Evolutionary conservation across 164 flowering plant genomes (phyloP), one percentile per base, ranked within the genome.

Genomic region (Chloranthus sessilifolius): DNA sequence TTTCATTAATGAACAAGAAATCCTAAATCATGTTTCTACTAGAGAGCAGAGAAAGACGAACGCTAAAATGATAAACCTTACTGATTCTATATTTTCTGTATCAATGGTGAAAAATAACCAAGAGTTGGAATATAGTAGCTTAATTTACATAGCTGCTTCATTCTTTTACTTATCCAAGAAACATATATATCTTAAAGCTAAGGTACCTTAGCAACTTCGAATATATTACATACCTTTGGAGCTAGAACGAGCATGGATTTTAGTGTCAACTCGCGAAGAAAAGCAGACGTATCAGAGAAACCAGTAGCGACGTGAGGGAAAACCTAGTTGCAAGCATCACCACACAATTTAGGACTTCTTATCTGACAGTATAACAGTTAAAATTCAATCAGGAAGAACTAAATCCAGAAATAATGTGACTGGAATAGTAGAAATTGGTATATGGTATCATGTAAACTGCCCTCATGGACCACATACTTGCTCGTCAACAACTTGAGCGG

Each of bases 221-320:
- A 45, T 23, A 20, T 5, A 17, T 21, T 21, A 36, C 62, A 57
- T 70, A 94, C 99, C 95, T 94, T 94, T 8, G 99, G 97, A 43
- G 97, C 97, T 61, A 94, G 70, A 46, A 89, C 71, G 53, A 94
- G 97, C 90, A 94, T 85, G 17, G 99, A 87, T 56, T 89, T 94
- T 2, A 94, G 92, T 28, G 99, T 94, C 73, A 94, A 66, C 59
- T 94, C 97, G 38, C 99, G 80, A 30, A 94, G 88, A 67, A 83
- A 81, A 52, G 96, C 92, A 39, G 96, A 86, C 48, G 96, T 75
- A 62, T 94, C 99, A 19, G 89, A 74, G 54, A 94, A 89, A 34
- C 99, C 99, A 56, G 84, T 81, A 27, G 96, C 89, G 50, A 94
- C 83, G 68, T 89, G 95, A 48, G 96, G 85, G 53, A 82, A 94